A percentile compares a stretch with the other conserved stretches of the same genome.
phyloP scores from a whole-genome alignment of 148 eudicot species.

The Spergularia marina region DNA sequence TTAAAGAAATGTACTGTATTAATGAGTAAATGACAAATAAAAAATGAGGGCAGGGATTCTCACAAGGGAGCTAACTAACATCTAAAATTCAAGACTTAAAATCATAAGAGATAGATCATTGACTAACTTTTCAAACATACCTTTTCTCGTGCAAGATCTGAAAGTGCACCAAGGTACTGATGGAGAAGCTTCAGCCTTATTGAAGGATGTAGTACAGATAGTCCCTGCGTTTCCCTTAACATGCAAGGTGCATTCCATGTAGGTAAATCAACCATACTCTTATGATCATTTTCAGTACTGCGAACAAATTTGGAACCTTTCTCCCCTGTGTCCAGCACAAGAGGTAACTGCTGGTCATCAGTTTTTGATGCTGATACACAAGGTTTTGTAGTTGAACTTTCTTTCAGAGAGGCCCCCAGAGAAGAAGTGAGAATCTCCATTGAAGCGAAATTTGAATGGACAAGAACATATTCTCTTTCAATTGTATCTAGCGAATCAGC shows the following conservation, averaged over 20 bases:
- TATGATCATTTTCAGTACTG: slow-evolving; percentile 17
- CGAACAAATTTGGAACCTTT: slow-evolving; percentile 14
- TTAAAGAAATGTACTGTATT: too few species aligned
- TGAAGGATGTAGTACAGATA: slow-evolving; percentile 37
- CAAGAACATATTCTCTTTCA: slow-evolving; percentile 46
- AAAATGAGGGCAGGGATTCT: too few species aligned
- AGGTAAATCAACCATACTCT: slow-evolving; percentile 18
- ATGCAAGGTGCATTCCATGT: slow-evolving; percentile 25
- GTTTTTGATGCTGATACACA: slow-evolving; percentile 27
- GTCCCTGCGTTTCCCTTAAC: slow-evolving; percentile 28
- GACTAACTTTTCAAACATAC: slow-evolving; percentile 25
- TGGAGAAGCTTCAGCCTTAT: slow-evolving; percentile 41
- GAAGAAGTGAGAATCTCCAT: slow-evolving; percentile 48
- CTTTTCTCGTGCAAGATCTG: slow-evolving; percentile 42
- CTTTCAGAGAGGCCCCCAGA: slow-evolving; percentile 37
- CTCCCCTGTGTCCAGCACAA: slow-evolving; percentile 19
- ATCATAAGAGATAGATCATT: not conserved
- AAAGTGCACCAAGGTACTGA: slow-evolving; percentile 36
- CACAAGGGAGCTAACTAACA: not conserved
- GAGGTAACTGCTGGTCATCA: slow-evolving; percentile 22
- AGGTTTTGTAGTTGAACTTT: slow-evolving; percentile 30
- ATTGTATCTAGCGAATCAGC: slow-evolving; percentile 44
- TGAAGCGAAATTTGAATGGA: slow-evolving; percentile 51
- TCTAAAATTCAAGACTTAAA: not conserved
- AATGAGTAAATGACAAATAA: too few species aligned